Conservation (phyloP, 768 basidiomycete species). For the Lyophyllum decastes region DNA sequence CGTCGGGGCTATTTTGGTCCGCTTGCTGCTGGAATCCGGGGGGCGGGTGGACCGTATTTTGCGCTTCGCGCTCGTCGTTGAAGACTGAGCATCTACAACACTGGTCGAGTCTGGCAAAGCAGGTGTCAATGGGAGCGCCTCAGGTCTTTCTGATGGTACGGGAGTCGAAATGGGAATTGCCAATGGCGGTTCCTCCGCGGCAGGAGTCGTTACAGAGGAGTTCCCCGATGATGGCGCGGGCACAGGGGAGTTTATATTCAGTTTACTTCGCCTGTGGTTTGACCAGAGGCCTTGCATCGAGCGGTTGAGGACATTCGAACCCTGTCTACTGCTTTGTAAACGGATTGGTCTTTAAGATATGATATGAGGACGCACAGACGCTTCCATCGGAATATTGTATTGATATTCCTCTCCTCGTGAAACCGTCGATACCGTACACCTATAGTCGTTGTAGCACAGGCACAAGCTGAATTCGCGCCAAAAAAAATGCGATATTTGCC, state of each 20-base stretch:
- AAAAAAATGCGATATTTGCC: not conserved
- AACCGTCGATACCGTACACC: not conserved
- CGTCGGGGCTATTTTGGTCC: constrained; percentile 42
- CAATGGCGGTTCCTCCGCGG: constrained; percentile 21
- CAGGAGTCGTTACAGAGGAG: constrained; percentile 24
- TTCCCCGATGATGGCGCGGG: constrained; percentile 21
- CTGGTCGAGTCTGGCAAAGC: constrained; percentile 10
- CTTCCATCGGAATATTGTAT: constrained; percentile 18
- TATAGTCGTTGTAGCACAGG: not conserved
- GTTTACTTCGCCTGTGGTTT: constrained; percentile 57
- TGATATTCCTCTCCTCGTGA: not conserved
- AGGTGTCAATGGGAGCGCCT: constrained; percentile 13
- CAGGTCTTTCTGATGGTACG: constrained; percentile 20
- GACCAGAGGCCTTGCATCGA: constrained; percentile 85
- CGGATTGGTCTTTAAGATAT: constrained; percentile 3
- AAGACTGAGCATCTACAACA: constrained; percentile 11
- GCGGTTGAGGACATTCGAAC: constrained; percentile 71
- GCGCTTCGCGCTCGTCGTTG: constrained; percentile 50
- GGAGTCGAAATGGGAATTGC: constrained; percentile 6
- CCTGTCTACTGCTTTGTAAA: constrained; percentile 58
- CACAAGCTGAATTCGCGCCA: not conserved
- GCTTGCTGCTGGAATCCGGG: constrained; percentile 58
- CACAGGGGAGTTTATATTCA: constrained; percentile 63
- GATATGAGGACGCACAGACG: constrained; percentile 23
- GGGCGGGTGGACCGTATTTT: constrained; percentile 58